phyloP scores from a whole-genome alignment of 306 rosid species.

The Prunus salicina region DNA sequence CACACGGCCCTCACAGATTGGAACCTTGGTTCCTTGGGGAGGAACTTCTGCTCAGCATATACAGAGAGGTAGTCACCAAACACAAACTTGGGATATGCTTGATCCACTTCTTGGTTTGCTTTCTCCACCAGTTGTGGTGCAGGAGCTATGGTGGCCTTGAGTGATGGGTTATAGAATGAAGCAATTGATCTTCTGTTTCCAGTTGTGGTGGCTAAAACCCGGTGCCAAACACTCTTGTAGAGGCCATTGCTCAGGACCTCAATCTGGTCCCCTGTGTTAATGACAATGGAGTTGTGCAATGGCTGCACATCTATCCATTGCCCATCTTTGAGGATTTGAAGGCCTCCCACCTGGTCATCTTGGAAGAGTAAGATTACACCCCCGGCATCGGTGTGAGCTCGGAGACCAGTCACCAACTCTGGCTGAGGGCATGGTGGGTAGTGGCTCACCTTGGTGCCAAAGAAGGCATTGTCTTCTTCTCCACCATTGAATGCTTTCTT shows the following conservation, averaged over 20 bases:
- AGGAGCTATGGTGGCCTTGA: slow-evolving; percentile 83
- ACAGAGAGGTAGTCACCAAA: slow-evolving; percentile 91
- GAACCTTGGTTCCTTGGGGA: slow-evolving; percentile 92
- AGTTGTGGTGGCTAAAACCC: slow-evolving; percentile 54
- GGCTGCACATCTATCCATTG: slow-evolving; percentile 92
- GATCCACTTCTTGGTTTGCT: slow-evolving; percentile 41
- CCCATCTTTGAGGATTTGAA: slow-evolving; percentile 89
- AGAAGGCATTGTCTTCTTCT: slow-evolving; percentile 61
- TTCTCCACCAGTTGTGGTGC: slow-evolving; percentile 60
- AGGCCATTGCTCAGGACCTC: slow-evolving; percentile 91
- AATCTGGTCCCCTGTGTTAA: slow-evolving; percentile 97
- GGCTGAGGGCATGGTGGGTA: slow-evolving; percentile 93
- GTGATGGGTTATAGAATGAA: slow-evolving; percentile 83
- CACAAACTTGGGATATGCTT: slow-evolving; percentile 74
- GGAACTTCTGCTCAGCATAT: slow-evolving; percentile 89
- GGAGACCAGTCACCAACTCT: slow-evolving; percentile 75
- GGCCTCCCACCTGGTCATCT: slow-evolving; percentile 89
- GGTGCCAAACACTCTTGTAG: slow-evolving; percentile 95
- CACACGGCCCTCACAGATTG: slow-evolving; percentile 60
- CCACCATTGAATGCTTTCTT: slow-evolving; percentile 71
- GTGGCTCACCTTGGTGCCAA: slow-evolving; percentile 98
- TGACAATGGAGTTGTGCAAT: slow-evolving; percentile 72
- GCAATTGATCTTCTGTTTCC: slow-evolving; percentile 90
- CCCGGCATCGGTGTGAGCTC: slow-evolving; percentile 97
- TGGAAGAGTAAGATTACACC: slow-evolving; percentile 91